These are phyloP conservation scores for Triticum turgidum DNA, from an alignment of 176 grass and related monocot genomes.

Conservation along the genomic window DNA sequence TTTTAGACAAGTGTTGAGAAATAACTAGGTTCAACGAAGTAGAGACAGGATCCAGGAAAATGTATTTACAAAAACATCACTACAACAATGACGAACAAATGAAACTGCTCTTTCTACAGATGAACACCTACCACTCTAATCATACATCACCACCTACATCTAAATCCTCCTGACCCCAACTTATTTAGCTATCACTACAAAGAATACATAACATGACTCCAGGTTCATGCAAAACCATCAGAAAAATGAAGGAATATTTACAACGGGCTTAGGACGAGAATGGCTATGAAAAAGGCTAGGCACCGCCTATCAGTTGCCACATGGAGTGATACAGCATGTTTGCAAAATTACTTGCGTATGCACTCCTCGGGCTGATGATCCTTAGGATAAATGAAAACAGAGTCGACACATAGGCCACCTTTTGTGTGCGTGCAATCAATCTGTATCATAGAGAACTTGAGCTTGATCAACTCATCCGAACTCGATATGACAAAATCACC, in stretches of 20 bases:
- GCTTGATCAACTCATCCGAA: slow-evolving; percentile 48
- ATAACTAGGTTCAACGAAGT: too few relatives aligned
- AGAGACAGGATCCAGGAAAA: background rate
- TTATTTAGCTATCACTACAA: slow-evolving; percentile 39
- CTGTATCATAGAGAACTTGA: slow-evolving; percentile 94
- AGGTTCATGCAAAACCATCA: slow-evolving; percentile 42
- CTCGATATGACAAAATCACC: slow-evolving; percentile 69
- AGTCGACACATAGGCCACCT: slow-evolving; percentile 89
- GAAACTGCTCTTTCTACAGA: slow-evolving; percentile 15
- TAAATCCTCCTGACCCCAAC: slow-evolving; percentile 9
- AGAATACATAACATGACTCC: slow-evolving; percentile 20
- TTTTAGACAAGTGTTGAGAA: too few relatives aligned
- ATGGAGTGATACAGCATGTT: slow-evolving; percentile 1
- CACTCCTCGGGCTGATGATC: slow-evolving; percentile 45
- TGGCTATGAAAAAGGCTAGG: slow-evolving; percentile 37
- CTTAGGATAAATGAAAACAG: slow-evolving; percentile 70
- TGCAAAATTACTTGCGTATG: slow-evolving; percentile 38
- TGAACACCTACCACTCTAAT: background rate
- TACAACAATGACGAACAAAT: background rate
- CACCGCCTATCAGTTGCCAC: slow-evolving; percentile 20
- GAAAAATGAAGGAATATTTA: slow-evolving; percentile 32
- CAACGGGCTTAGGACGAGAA: slow-evolving; percentile 35
- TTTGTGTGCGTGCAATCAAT: slow-evolving; percentile 96
- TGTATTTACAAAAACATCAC: background rate
- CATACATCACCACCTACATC: slow-evolving; percentile 5